Percentiles rank a stretch among this genome's conserved stretches.
These are phyloP conservation scores for Fusarium fracticaudum DNA, from an alignment of 2,329 filamentous ascomycete species.

Conservation along the genomic window DNA sequence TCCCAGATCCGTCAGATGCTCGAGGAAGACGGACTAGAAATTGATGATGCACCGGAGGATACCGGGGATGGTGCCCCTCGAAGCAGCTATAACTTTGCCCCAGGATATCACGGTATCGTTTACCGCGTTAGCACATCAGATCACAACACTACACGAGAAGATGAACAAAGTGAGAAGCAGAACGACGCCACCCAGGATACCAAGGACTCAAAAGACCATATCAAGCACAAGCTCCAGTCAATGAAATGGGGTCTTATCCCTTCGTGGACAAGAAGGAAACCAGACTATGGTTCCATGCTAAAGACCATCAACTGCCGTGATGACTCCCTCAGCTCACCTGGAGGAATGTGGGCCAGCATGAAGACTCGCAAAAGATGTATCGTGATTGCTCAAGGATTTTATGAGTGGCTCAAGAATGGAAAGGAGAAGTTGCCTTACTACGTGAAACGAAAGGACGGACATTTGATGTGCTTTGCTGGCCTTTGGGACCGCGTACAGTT, in stretches of 20 bases:
- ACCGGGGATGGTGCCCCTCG: constrained; percentile 68
- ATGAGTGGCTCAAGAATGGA: constrained; percentile 89
- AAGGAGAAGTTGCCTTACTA: constrained; percentile 87
- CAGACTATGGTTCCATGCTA: constrained; percentile 79
- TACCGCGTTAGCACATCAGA: constrained; percentile 80
- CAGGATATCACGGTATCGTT: constrained; percentile 84
- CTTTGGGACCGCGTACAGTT: constrained; percentile 90
- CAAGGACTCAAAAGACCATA: constrained; percentile 25
- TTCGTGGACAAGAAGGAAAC: constrained; percentile 89
- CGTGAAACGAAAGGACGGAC: constrained; percentile 81
- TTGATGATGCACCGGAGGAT: constrained; percentile 77
- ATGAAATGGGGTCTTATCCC: constrained; percentile 98
- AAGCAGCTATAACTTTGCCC: constrained; percentile 92
- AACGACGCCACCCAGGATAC: neutral
- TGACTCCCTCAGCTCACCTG: constrained; percentile 79
- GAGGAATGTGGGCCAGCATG: constrained; percentile 92
- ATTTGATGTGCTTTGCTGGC: constrained; percentile 88
- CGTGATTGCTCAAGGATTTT: constrained; percentile 91
- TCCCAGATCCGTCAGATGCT: constrained; percentile 79
- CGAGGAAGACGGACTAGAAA: constrained; percentile 76
- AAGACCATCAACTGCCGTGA: constrained; percentile 96
- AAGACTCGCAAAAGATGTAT: constrained; percentile 90
- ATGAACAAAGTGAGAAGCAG: constrained; percentile 4
- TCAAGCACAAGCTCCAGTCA: constrained; percentile 82
- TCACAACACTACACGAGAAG: constrained; percentile 59